phyloP scores from a whole-genome alignment of 257 asterid species.

The Penstemon newberryi region DNA sequence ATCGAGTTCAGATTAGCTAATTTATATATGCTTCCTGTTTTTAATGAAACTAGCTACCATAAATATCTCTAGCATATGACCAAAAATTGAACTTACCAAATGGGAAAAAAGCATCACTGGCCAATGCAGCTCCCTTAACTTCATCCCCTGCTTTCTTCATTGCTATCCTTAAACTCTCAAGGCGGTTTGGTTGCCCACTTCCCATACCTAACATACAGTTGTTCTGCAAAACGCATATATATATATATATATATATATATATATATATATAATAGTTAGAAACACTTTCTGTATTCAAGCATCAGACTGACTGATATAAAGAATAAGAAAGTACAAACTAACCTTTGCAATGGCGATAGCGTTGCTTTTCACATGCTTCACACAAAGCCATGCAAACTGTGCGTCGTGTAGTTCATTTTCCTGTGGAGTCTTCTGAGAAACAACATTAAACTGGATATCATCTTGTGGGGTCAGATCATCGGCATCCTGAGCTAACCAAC shows the following conservation, averaged over 20 bases:
- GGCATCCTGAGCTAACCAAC: constrained; percentile 96
- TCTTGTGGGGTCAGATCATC: constrained; percentile 88
- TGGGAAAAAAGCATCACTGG: constrained; percentile 97
- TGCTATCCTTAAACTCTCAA: constrained; percentile 91
- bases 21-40: neutral
- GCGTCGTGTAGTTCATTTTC: constrained; percentile 80
- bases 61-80: neutral
- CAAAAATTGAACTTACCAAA: constrained; percentile 52
- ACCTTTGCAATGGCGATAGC: constrained; percentile 95
- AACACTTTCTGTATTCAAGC: constrained; percentile 1
- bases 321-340: neutral
- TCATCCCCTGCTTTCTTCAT: constrained; percentile 86
- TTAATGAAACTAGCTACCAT: no score
- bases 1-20: constrained; percentile 1
- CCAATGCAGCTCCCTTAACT: constrained; percentile 92
- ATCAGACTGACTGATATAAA: neutral
- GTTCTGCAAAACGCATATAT: constrained; percentile 38
- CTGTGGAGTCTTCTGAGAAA: constrained; percentile 61
- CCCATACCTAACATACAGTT: constrained; percentile 96
- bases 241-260: neutral
- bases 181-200: constrained; percentile 97
- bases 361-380: constrained; percentile 93
- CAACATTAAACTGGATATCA: constrained; percentile 56
- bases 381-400: constrained; percentile 88
- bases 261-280: neutral